These are phyloP conservation scores for Candida sithepensis DNA, from an alignment of 805 yeast species.

Conservation along the genomic window DNA sequence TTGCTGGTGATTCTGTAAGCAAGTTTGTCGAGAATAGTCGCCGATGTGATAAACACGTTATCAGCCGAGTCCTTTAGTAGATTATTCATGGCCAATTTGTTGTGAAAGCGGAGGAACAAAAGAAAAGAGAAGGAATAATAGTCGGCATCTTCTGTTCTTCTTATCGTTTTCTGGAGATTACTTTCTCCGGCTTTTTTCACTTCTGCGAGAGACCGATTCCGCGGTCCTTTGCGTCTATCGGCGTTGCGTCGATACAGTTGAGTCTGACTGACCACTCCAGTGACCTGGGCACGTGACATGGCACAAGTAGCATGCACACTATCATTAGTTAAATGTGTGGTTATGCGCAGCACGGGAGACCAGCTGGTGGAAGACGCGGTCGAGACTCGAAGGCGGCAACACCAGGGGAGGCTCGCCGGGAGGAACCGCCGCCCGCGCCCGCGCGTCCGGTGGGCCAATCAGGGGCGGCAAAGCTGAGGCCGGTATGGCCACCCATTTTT, in stretches of 20 bases:
- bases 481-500: not conserved
- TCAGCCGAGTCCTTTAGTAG: conserved; percentile 29
- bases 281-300: too few species aligned
- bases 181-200: too few species aligned
- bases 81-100: conserved; percentile 19
- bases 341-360: not conserved
- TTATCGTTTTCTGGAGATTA: too few species aligned
- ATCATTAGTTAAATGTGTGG: too few species aligned
- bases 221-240: too few species aligned
- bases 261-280: too few species aligned
- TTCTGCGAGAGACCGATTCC: too few species aligned
- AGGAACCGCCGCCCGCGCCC: not conserved
- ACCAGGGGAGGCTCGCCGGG: too few species aligned
- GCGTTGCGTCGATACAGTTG: too few species aligned
- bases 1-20: conserved; percentile 24
- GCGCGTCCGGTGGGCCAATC: not conserved
- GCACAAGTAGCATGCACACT: too few species aligned
- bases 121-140: not conserved
- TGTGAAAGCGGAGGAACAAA: not conserved
- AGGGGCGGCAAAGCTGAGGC: not conserved
- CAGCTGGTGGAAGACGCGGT: not conserved
- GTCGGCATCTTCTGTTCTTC: too few species aligned
- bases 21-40: conserved; percentile 29
- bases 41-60: conserved; percentile 31
- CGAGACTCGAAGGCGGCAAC: not conserved